Evolutionary conservation across 352 stramenopile species (phyloP).

Genomic region (Phytophthora syringae): DNA sequence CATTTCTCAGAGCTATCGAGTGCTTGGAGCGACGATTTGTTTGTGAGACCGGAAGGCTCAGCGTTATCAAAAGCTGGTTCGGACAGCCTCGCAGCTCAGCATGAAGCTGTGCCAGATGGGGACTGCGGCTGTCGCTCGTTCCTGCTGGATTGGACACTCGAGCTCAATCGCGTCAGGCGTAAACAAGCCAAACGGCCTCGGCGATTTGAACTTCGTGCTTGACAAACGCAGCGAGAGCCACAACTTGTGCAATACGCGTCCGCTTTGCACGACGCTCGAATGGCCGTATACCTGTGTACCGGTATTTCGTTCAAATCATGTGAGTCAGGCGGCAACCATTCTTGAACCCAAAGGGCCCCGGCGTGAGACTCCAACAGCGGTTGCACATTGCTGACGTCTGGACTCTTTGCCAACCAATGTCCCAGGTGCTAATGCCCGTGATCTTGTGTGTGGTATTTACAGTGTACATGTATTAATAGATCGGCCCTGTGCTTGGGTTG

Average conservation of each 20-base stretch:
- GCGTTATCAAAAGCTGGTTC: constrained; percentile 38
- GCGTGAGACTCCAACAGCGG: constrained; percentile 20
- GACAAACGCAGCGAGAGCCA: constrained; percentile 14
- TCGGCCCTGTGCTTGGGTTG: constrained; percentile 10
- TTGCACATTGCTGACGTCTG: constrained; percentile 17
- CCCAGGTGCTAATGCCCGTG: constrained; percentile 24
- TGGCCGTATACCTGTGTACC: no score
- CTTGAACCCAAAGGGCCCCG: constrained; percentile 27
- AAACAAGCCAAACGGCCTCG: constrained; percentile 32
- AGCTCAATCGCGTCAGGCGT: constrained; percentile 39
- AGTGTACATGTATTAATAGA: no score
- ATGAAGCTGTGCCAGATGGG: constrained; percentile 35
- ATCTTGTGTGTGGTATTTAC: no score
- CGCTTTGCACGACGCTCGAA: constrained; percentile 2
- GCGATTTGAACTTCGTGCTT: constrained; percentile 36
- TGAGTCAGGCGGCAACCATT: constrained; percentile 29
- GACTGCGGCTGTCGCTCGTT: constrained; percentile 21
- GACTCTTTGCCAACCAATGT: no score
- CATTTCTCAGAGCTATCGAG: constrained; percentile 18
- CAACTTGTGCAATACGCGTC: constrained; percentile 2
- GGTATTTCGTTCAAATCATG: constrained; percentile 24
- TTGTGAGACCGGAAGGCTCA: constrained; percentile 20
- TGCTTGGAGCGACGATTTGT: constrained; percentile 16
- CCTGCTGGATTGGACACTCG: constrained; percentile 13
- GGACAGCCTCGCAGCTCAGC: constrained; percentile 22